phyloP scores from a whole-genome alignment of 2,329 filamentous ascomycete genomes.

The Aspergillus novofumigatus region DNA sequence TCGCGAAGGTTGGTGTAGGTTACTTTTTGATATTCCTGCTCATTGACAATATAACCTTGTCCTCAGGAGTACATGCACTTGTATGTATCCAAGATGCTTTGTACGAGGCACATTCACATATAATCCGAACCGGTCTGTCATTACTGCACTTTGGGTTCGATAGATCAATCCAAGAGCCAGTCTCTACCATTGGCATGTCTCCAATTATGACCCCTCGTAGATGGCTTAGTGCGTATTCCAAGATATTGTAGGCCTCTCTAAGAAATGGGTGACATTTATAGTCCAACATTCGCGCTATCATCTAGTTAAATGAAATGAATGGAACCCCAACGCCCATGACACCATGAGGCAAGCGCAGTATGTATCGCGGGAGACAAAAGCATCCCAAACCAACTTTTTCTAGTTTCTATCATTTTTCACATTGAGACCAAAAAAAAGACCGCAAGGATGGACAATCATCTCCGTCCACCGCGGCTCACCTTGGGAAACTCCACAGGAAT shows the following conservation, averaged over 20 bases:
- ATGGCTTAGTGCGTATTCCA: background rate
- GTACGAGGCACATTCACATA: background rate
- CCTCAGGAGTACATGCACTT: background rate
- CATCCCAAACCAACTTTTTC: background rate
- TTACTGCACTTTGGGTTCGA: slow-evolving; percentile 11
- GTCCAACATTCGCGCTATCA: background rate
- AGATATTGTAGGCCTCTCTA: background rate
- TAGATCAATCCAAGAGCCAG: background rate
- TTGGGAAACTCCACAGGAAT: slow-evolving; percentile 83
- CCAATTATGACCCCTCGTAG: background rate
- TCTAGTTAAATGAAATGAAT: background rate
- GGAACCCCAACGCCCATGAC: background rate
- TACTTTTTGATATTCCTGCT: too few relatives aligned
- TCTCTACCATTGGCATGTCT: background rate
- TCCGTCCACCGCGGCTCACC: slow-evolving; percentile 39
- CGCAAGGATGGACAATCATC: slow-evolving; percentile 11
- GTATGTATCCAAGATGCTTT: background rate
- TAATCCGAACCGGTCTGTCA: slow-evolving; percentile 9
- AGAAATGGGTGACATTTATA: background rate
- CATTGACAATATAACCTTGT: too few relatives aligned
- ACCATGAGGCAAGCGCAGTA: background rate
- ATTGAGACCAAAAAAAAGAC: slow-evolving; percentile 3
- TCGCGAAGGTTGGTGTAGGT: too few relatives aligned
- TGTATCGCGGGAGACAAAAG: background rate
- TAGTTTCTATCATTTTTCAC: background rate